These are phyloP conservation scores for Dictyostelium firmibasis DNA, from an alignment of 78 protist genomes.

Conservation along the genomic window DNA sequence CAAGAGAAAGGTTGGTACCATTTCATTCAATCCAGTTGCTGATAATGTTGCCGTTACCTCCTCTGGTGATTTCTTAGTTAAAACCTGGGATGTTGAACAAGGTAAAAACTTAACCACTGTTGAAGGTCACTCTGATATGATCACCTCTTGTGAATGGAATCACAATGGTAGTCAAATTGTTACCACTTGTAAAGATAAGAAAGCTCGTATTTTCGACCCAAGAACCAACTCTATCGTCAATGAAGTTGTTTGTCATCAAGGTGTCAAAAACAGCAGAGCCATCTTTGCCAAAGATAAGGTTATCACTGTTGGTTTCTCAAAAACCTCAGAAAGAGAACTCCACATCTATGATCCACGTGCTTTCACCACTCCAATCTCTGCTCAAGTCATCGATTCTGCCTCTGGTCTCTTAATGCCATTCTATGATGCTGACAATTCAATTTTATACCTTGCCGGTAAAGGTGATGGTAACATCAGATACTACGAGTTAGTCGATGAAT, in stretches of 20 bases:
- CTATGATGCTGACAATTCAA: conserved; percentile 92
- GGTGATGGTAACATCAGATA: conserved; percentile 98
- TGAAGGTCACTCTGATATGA: conserved; percentile 82
- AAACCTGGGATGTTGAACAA: conserved; percentile 95
- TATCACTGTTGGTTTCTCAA: conserved; percentile 93
- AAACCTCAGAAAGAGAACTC: conserved; percentile 92
- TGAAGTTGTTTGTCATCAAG: conserved; percentile 90
- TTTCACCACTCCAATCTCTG: conserved; percentile 63
- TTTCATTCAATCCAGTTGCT: conserved; percentile 94
- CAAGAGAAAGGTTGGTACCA: conserved; percentile 90
- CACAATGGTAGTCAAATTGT: conserved; percentile 89
- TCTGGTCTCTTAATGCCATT: conserved; percentile 94
- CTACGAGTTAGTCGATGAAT: conserved; percentile 92
- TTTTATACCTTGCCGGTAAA: conserved; percentile 96
- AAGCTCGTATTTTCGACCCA: conserved; percentile 94
- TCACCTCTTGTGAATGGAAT: conserved; percentile 91
- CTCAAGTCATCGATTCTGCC: conserved; percentile 84
- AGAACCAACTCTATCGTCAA: conserved; percentile 61
- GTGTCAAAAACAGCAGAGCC: conserved; percentile 92
- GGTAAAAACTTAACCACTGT: conserved; percentile 63
- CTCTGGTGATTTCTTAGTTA: conserved; percentile 89
- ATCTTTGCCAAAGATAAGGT: conserved; percentile 84
- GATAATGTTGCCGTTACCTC: conserved; percentile 92
- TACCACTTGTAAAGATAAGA: conserved; percentile 96
- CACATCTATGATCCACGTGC: conserved; percentile 83